Evolutionary conservation across 352 stramenopile genomes (phyloP).

Genomic region (Globisporangium rhizosaccharum): DNA sequence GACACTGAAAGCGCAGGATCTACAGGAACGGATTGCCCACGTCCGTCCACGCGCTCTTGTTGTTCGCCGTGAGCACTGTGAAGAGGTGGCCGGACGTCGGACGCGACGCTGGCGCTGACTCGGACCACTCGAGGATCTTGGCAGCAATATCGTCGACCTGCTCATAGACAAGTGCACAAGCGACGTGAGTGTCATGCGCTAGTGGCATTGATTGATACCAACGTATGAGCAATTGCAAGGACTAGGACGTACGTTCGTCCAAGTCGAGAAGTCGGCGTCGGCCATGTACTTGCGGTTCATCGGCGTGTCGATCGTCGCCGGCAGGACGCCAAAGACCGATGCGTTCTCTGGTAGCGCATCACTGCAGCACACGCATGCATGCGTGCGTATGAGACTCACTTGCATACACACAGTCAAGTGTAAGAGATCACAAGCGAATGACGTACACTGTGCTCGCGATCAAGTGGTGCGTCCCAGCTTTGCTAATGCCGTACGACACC

Average conservation of each 20-base stretch:
- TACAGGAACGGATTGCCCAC: slow-evolving; percentile 65
- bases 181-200: not conserved
- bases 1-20: not conserved
- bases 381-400: too few species aligned
- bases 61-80: slow-evolving; percentile 54
- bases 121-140: slow-evolving; percentile 74
- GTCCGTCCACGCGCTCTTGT: slow-evolving; percentile 57
- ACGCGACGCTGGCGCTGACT: slow-evolving; percentile 27
- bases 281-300: slow-evolving; percentile 88
- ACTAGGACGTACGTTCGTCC: slow-evolving; percentile 51
- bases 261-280: slow-evolving; percentile 78
- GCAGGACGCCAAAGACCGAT: slow-evolving; percentile 63
- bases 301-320: slow-evolving; percentile 81
- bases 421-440: not conserved
- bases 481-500: slow-evolving; percentile 86
- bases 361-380: slow-evolving; percentile 12
- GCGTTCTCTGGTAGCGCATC: slow-evolving; percentile 45
- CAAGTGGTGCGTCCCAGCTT: slow-evolving; percentile 87
- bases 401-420: not conserved
- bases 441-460: slow-evolving; percentile 77
- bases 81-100: slow-evolving; percentile 66
- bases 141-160: slow-evolving; percentile 64
- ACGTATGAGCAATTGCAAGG: too few species aligned
- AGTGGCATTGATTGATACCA: not conserved
- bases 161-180: not conserved